Base-by-base conservation (phyloP, 2,329 filamentous ascomycete species). In the Sclerotinia minor region DNA sequence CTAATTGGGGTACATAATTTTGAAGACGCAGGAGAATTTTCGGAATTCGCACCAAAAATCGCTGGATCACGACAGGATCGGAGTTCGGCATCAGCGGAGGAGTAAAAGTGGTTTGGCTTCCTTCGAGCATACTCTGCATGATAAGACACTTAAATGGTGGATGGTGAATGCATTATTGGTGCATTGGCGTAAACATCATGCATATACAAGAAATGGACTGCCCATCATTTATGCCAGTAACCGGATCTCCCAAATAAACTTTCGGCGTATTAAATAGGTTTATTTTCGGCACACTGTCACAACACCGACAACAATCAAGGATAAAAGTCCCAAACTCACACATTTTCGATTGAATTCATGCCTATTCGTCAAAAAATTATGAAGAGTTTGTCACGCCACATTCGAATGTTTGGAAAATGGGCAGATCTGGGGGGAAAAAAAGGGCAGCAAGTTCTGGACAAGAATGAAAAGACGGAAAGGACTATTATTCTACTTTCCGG, bases 401-500 rank as follows among this genome's bases (percentile, higher is more conserved):
- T 35, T 6, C 21, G 11, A 26, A 35, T 35, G 24, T 60, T 49
- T 47, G 26, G 11, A 60, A 21, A 15, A 47, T 49, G 44, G 57
- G 47, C 5, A 60, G 26, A n/a, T 35, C 21, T 47, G 5, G n/a
- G n/a, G n/a, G n/a, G n/a, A n/a, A 21, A 7, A 47, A 21, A 11
- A 49, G 5, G 55, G 17, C 26, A 15, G 2, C 0, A 29, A 19
- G 5, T 17, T 35, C 21, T 11, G 19, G 17, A n/a, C 3, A 47
- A 45, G 21, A 26, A 32, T 17, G 35, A 21, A 9, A 29, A 9
- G 24, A 52, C 11, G 38, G 17, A 29, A 2, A 60, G 29, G n/a
- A 5, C 53, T 19, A 58, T 44, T 6, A 47, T 67, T 21, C 8
- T 57, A 55, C 72, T 84, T 9, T 74, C 79, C 2, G 81, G 81